Evolutionary conservation across 1,284 basidiomycete species (phyloP).

Genomic region (Mycosarcoma maydis): DNA sequence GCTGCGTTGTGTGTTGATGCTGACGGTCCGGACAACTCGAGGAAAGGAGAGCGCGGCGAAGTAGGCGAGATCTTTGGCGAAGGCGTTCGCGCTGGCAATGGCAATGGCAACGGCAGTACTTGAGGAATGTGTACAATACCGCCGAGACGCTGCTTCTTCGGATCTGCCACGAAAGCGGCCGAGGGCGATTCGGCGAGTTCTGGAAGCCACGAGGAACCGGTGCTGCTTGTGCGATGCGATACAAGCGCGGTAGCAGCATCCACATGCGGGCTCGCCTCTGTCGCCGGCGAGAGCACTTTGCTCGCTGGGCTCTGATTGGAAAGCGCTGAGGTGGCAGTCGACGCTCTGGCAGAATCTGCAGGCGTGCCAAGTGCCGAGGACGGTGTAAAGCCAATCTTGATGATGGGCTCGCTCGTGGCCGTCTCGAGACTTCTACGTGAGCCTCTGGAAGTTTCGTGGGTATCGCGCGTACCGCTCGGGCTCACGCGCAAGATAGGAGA

Average conservation of each 20-base stretch:
- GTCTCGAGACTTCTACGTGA: conserved; percentile 35
- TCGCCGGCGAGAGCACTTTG: conserved; percentile 34
- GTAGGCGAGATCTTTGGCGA: conserved; percentile 44
- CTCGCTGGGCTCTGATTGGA: conserved; percentile 24
- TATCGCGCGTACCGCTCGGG: conserved; percentile 25
- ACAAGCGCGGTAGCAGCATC: conserved; percentile 28
- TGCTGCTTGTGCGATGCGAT: conserved; percentile 31
- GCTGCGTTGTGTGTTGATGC: conserved; percentile 8
- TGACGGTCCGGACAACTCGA: conserved; percentile 24
- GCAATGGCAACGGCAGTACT: conserved; percentile 26
- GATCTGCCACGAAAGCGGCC: conserved; percentile 17
- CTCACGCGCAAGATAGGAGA: conserved; percentile 38
- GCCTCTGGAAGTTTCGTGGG: conserved; percentile 19
- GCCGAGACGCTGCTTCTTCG: conserved; percentile 21
- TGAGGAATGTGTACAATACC: conserved; percentile 21
- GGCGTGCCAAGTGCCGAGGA: conserved; percentile 1
- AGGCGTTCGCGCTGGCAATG: conserved; percentile 31
- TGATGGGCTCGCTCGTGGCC: conserved; percentile 27
- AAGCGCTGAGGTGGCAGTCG: conserved; percentile 4
- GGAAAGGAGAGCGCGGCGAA: conserved; percentile 41
- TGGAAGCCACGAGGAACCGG: conserved; percentile 29
- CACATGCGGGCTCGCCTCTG: conserved; percentile 33
- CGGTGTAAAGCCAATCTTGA: conserved; percentile 37
- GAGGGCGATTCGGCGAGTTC: conserved; percentile 36
- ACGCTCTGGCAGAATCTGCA: conserved; percentile 6